These are phyloP conservation scores for Aureobasidium sp. DNA, from an alignment of 2,329 filamentous ascomycete genomes.

Conservation along the genomic window DNA sequence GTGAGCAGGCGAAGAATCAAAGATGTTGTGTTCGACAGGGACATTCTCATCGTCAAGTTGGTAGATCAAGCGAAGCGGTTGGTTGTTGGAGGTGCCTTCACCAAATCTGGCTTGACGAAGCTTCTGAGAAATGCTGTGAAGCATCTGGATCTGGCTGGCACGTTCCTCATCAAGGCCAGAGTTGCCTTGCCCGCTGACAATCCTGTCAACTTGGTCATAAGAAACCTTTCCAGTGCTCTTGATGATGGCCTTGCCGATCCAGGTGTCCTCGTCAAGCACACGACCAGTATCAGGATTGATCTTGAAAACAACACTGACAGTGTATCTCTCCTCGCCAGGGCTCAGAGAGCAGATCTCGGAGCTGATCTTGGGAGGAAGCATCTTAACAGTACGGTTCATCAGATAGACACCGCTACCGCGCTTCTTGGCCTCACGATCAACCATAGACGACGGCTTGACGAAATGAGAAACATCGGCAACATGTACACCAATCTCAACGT, in stretches of 20 bases:
- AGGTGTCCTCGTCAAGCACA: slow-evolving; percentile 77
- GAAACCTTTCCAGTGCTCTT: slow-evolving; percentile 83
- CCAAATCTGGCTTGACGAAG: slow-evolving; percentile 78
- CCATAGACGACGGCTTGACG: slow-evolving; percentile 89
- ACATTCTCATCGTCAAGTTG: slow-evolving; percentile 98
- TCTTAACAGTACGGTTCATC: slow-evolving; percentile 78
- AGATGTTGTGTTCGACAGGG: slow-evolving; percentile 92
- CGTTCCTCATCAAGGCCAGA: slow-evolving; percentile 57
- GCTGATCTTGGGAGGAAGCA: slow-evolving; percentile 81
- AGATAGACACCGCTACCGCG: slow-evolving; percentile 93
- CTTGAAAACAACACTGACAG: slow-evolving; percentile 87
- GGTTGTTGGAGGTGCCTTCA: slow-evolving; percentile 69
- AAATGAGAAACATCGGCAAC: slow-evolving; percentile 95
- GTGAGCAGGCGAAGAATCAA: slow-evolving; percentile 79
- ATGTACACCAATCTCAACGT: slow-evolving; percentile 90
- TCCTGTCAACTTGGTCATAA: slow-evolving; percentile 78
- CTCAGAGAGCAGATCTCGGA: slow-evolving; percentile 80
- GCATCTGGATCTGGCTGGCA: slow-evolving; percentile 69
- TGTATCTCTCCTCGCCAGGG: slow-evolving; percentile 81
- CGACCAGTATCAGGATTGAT: slow-evolving; percentile 74
- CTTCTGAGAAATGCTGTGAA: slow-evolving; percentile 76
- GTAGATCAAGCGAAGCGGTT: slow-evolving; percentile 80
- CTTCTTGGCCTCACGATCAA: slow-evolving; percentile 96
- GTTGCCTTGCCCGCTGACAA: slow-evolving; percentile 58
- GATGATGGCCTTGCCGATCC: slow-evolving; percentile 89